Base-by-base conservation (phyloP, 2,329 filamentous ascomycete species). In the Ophiosphaerella herpotricha region DNA sequence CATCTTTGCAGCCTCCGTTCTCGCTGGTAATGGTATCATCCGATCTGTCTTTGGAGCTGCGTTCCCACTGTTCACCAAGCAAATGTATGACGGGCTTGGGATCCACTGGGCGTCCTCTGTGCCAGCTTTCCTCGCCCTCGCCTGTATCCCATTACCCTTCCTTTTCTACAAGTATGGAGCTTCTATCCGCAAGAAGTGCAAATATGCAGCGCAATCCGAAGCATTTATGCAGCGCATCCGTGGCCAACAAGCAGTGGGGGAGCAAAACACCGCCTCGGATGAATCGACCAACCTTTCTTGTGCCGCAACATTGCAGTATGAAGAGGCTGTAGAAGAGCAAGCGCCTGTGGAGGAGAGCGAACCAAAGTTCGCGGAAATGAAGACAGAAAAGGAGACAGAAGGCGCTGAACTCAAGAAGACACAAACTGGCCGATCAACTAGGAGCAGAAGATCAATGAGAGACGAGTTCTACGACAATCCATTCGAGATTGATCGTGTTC, bases 11-110 rank as follows among this genome's bases (percentile, higher is more conserved):
- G 89, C 89, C 0, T 89, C 85, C 0, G 88, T 86, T 0, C 77
- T 92, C 7, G 89, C 89, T 2, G 88, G 87, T 40, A 90, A 92
- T 73, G 89, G 89, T 0, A 88, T 95, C 65, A 75, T 95, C 33
- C 86, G 91, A 59, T 92, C 88, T 0, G 77, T 91, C 7, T 88
- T 86, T 55, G 90, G 89, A 56, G 89, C 89, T 2, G 85, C 81
- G 1, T 94, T 95, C 77, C 90, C 90, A 1, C 80, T 94, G 1
- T 94, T 94, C 69, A 85, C 88, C 0, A 81, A 78, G 2, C 85
- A 90, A 63, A 90, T 80, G 77, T 80, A 80, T 61, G 53, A 53
- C 9, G 46, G 58, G 24, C 55, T 74, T 4, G 73, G 89, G 40
- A 85, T 88, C 48, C 87, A 91, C 74, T 92, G 89, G 89, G 89